Base-by-base conservation (phyloP, 2,329 filamentous ascomycete species). In the Paraphaeosphaeria sporulosa region DNA sequence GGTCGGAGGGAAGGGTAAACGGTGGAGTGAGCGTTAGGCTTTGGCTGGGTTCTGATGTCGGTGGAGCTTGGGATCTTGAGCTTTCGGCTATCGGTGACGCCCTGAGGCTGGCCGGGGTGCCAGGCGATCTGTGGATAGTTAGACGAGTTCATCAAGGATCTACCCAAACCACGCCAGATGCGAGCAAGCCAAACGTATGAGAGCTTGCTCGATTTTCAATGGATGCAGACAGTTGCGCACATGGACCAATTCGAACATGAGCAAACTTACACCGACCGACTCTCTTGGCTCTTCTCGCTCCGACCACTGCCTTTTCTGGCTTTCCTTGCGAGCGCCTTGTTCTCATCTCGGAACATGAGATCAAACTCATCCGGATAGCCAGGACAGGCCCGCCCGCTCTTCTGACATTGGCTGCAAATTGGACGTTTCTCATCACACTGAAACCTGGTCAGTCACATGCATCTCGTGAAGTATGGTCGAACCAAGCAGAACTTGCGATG, bases 321-420 rank as follows among this genome's bases (percentile, higher is more conserved):
- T 69, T 88, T 84, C 62, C 85, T 83, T 69, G 88, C 87, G 36
- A 89, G 89, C 1, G 88, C 87, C 65, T 86, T 85, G 30, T 89
- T 91, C 78, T 91, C 89, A 73, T 91, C 89, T 58, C 89, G 87
- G 68, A 91, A 90, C 57, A 92, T 85, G 25, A 91, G 78, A 67
- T 92, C 89, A 67, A 91, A 90, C 65, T 90, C 88, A 70, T 90
- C 87, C 72, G 87, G 72, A 59, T 74, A 77, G 2, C 74, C 74
- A 27, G 74, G 74, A 54, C 74, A 77, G 3, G 61, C 60, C 13
- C 72, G 67, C 7, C 67, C 65, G 17, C 71, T 73, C 58, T 77
- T 77, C 58, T 72, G 69, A 56, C 74, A 77, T 57, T 75, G 73
- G 34, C 71, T 70, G 67, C 74, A 77, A 67, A 64, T 75, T 54